phyloP scores from a whole-genome alignment of 192 early-diverging fungal genomes.

The Coemansia guatemalensis region DNA sequence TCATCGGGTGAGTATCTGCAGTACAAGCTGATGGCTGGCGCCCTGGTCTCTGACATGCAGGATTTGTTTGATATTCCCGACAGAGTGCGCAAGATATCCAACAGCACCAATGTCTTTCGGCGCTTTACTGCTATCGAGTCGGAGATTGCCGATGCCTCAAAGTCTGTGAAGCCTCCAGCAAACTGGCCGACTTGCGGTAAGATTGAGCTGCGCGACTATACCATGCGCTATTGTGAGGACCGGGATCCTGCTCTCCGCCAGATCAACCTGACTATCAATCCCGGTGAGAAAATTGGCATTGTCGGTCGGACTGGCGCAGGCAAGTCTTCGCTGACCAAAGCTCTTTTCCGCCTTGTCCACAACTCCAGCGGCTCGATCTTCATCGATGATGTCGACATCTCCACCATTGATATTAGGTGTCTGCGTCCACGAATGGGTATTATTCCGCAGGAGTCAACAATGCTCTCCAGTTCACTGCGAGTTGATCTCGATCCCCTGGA shows the following conservation, averaged over 20 bases:
- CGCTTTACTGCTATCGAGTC: slow-evolving; percentile 44
- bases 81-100: slow-evolving; percentile 14
- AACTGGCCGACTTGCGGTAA: slow-evolving; percentile 67
- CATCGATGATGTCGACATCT: slow-evolving; percentile 76
- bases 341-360: slow-evolving; percentile 71
- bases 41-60: slow-evolving; percentile 12
- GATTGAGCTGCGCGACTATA: slow-evolving; percentile 60
- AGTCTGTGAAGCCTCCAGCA: slow-evolving; percentile 55
- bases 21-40: slow-evolving; percentile 9
- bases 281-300: slow-evolving; percentile 61
- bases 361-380: slow-evolving; percentile 57
- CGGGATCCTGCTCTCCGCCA: slow-evolving; percentile 43
- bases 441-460: slow-evolving; percentile 70
- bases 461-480: slow-evolving; percentile 69
- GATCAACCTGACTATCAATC: slow-evolving; percentile 22
- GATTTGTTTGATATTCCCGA: slow-evolving; percentile 13
- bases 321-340: slow-evolving; percentile 67
- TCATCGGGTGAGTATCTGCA: slow-evolving; percentile 33
- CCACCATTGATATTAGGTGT: slow-evolving; percentile 53
- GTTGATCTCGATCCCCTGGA: slow-evolving; percentile 79
- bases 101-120: slow-evolving; percentile 25
- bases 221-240: slow-evolving; percentile 61
- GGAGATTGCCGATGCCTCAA: slow-evolving; percentile 18
- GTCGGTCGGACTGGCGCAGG: slow-evolving; percentile 74
- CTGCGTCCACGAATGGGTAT: slow-evolving; percentile 60